Percentiles rank a stretch among this genome's conserved stretches.
Conservation (phyloP, 2,329 filamentous ascomycete species). For the Botrytis elliptica region DNA sequence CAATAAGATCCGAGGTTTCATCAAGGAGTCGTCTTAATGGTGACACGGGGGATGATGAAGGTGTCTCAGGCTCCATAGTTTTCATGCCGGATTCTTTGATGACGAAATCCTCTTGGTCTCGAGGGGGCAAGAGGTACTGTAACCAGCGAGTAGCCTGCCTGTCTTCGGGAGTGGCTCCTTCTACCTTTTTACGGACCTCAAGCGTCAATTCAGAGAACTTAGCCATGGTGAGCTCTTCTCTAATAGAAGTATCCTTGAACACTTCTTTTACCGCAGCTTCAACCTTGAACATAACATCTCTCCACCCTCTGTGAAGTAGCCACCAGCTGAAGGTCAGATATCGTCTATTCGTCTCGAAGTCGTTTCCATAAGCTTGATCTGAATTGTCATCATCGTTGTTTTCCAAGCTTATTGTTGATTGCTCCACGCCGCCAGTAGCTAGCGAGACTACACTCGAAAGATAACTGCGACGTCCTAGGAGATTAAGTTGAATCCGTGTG, state of each 20-base stretch:
- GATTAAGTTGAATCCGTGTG: conserved; percentile 93
- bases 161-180: conserved; percentile 68
- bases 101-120: conserved; percentile 76
- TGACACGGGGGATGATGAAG: conserved; percentile 39
- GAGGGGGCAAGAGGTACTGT: conserved; percentile 75
- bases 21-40: conserved; percentile 79
- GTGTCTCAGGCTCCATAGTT: conserved; percentile 49
- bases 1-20: conserved; percentile 92
- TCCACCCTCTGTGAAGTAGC: conserved; percentile 88
- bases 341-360: conserved; percentile 92
- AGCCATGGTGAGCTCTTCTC: conserved; percentile 82
- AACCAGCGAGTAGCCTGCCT: conserved; percentile 67
- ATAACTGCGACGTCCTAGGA: conserved; percentile 92
- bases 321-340: conserved; percentile 99
- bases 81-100: conserved; percentile 79
- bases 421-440: conserved; percentile 70
- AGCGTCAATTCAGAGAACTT: conserved; percentile 77
- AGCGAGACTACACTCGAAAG: conserved; percentile 92
- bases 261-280: conserved; percentile 83
- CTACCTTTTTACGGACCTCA: conserved; percentile 80
- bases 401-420: conserved; percentile 79
- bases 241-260: conserved; percentile 84
- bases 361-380: conserved; percentile 81
- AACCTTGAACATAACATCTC: conserved; percentile 76
- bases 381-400: conserved; percentile 88